phyloP scores from a whole-genome alignment of 306 rosid species.

The Castanopsis chinensis region DNA sequence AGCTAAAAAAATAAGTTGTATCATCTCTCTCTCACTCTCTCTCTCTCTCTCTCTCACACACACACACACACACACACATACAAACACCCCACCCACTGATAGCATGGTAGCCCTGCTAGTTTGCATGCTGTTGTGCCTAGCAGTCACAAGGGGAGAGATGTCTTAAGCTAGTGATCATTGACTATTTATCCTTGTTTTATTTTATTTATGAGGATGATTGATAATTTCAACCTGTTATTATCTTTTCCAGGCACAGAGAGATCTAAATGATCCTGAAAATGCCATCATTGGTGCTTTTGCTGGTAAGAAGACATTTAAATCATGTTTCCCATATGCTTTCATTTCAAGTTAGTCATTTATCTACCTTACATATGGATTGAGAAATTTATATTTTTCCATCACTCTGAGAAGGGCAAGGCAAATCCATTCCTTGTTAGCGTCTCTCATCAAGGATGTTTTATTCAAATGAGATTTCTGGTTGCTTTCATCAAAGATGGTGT shows the following conservation, averaged over 20 bases:
- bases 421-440: neutral
- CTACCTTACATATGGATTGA: neutral
- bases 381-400: neutral
- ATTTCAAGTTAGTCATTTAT: neutral
- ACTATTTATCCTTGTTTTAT: constrained; percentile 4
- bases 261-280: constrained; percentile 84
- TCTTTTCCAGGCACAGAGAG: constrained; percentile 66
- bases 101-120: neutral
- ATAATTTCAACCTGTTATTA: constrained; percentile 23
- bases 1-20: too few relatives aligned
- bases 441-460: neutral
- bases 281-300: constrained; percentile 96
- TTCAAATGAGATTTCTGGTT: neutral
- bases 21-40: too few relatives aligned
- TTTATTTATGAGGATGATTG: constrained; percentile 18
- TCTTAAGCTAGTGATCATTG: too few relatives aligned
- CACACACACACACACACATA: too few relatives aligned
- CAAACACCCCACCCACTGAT: neutral
- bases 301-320: constrained; percentile 44
- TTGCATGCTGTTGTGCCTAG: neutral
- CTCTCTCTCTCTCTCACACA: too few relatives aligned
- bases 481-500: too few relatives aligned
- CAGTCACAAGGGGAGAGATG: too few relatives aligned
- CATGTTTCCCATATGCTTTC: neutral
- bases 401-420: neutral